Percentiles rank a stretch among this genome's conserved stretches.
phyloP scores from a whole-genome alignment of 345 rosid species.

The Salix viminalis region DNA sequence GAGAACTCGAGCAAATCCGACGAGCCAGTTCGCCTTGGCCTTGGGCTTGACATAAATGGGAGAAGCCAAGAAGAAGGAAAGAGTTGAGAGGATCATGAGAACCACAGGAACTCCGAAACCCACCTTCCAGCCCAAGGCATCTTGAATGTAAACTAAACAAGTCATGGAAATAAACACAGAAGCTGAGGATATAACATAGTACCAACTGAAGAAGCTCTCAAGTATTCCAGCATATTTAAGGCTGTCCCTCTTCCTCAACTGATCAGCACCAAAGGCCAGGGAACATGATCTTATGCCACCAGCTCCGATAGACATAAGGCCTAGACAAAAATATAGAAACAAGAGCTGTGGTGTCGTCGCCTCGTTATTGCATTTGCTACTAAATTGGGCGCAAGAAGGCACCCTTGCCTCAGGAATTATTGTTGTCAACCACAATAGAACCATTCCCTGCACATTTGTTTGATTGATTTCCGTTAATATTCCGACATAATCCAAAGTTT shows the following conservation, averaged over 20 bases:
- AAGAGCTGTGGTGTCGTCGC: conserved; percentile 50
- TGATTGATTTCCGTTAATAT: too few species aligned
- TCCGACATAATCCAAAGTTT: too few species aligned
- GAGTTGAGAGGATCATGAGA: conserved; percentile 36
- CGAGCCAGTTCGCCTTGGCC: conserved; percentile 28
- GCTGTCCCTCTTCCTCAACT: conserved; percentile 44
- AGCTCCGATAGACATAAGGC: conserved; percentile 53
- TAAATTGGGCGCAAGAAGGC: conserved; percentile 33
- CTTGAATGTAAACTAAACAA: conserved; percentile 42
- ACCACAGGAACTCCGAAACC: conserved; percentile 44
- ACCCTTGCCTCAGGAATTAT: conserved; percentile 59
- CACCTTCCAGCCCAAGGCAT: conserved; percentile 43
- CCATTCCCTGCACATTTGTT: neutral
- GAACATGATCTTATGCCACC: conserved; percentile 63
- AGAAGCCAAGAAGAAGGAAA: conserved; percentile 39
- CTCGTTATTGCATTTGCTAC: conserved; percentile 31
- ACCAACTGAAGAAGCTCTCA: conserved; percentile 46
- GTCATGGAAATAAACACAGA: conserved; percentile 34
- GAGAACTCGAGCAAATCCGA: conserved; percentile 42
- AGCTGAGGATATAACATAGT: conserved; percentile 26
- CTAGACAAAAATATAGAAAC: conserved; percentile 40
- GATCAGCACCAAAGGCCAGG: conserved; percentile 21
- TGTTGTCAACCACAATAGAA: conserved; percentile 42
- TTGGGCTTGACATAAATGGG: conserved; percentile 35
- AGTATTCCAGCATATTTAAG: conserved; percentile 39